These are phyloP conservation scores for Osmanthus fragrans DNA, from an alignment of 257 asterid genomes.

Conservation along the genomic window DNA sequence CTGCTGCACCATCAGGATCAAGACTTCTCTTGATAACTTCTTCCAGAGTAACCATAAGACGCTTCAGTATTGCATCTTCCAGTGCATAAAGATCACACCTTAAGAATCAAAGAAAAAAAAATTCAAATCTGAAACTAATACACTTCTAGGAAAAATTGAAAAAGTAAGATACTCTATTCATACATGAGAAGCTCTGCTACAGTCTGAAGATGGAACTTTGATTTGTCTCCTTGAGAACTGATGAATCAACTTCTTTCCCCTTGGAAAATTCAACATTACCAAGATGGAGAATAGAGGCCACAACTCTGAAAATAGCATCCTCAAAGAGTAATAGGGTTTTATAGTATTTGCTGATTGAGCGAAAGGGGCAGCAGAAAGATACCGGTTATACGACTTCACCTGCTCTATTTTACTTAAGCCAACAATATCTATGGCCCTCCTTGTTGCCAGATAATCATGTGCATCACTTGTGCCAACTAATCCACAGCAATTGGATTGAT, in stretches of 20 bases:
- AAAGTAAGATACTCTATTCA: slow-evolving; percentile 17
- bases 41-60: slow-evolving; percentile 98
- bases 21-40: slow-evolving; percentile 97
- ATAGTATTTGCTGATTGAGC: slow-evolving; percentile 6
- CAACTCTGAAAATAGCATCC: slow-evolving; percentile 98
- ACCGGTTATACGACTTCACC: slow-evolving; percentile 43
- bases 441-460: slow-evolving; percentile 85
- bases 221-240: slow-evolving; percentile 84
- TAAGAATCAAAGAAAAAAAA: not conserved
- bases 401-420: slow-evolving; percentile 91
- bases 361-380: slow-evolving; percentile 16
- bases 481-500: slow-evolving; percentile 84
- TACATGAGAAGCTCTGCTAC: slow-evolving; percentile 91
- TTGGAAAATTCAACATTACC: slow-evolving; percentile 82
- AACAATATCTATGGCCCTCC: slow-evolving; percentile 96
- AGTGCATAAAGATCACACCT: slow-evolving; percentile 78
- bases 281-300: slow-evolving; percentile 90
- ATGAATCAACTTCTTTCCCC: slow-evolving; percentile 81
- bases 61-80: slow-evolving; percentile 88
- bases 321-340: slow-evolving; percentile 31
- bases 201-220: slow-evolving; percentile 82
- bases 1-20: slow-evolving; percentile 78
- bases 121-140: not conserved
- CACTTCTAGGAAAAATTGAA: slow-evolving; percentile 2
- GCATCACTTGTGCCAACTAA: slow-evolving; percentile 85